Percentiles rank a stretch among this genome's conserved stretches.
Evolutionary conservation across 257 asterid species (phyloP).

Genomic region (Eucommia ulmoides): DNA sequence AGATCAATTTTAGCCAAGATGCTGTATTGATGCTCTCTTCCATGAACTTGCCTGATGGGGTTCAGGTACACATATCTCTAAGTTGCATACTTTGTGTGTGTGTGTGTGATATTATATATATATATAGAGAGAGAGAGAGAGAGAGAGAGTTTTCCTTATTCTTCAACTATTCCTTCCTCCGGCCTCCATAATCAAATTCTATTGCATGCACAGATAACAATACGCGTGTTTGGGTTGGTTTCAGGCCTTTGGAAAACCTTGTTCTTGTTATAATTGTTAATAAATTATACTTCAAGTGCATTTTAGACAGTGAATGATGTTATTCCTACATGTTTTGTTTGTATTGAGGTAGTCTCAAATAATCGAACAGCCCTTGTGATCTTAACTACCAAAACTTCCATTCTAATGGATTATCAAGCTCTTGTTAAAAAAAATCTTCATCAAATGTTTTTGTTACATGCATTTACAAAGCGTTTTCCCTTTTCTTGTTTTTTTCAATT

Average conservation of each 20-base stretch:
- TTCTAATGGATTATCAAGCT: neutral
- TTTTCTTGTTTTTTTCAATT: constrained; percentile 8
- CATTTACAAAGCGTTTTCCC: neutral
- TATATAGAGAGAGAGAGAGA: too few species aligned
- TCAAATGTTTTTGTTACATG: neutral
- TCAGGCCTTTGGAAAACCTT: neutral
- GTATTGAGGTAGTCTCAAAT: neutral
- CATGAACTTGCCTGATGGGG: constrained; percentile 90
- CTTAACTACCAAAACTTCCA: neutral
- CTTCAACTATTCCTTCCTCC: neutral
- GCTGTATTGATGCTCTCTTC: constrained; percentile 96
- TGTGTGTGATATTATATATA: too few species aligned
- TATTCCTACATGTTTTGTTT: too few species aligned
- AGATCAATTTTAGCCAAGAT: constrained; percentile 78
- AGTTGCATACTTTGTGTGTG: neutral
- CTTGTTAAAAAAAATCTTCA: too few species aligned
- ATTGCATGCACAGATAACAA: too few species aligned
- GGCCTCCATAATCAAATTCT: neutral
- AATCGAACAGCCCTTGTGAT: neutral
- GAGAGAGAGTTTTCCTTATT: too few species aligned
- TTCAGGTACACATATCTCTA: constrained; percentile 45
- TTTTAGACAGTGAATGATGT: too few species aligned
- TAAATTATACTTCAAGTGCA: too few species aligned
- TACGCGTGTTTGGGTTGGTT: neutral
- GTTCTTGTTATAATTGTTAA: too few species aligned